A percentile compares a stretch with the other conserved stretches of the same genome.
These are phyloP conservation scores for Pythium oligandrum DNA, from an alignment of 352 stramenopile genomes.

Conservation along the genomic window DNA sequence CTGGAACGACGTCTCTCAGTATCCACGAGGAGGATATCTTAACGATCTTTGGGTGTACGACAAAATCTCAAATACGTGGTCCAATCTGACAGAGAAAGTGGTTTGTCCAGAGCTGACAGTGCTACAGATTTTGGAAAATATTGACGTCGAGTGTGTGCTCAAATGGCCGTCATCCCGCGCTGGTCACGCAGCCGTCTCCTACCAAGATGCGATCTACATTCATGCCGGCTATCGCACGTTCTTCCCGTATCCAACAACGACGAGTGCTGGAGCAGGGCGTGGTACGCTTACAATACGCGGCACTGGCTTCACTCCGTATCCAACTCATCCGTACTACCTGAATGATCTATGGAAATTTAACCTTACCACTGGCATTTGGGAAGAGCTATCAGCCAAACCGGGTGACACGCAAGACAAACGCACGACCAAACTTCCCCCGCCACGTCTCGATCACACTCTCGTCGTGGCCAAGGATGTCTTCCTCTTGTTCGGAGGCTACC, in stretches of 20 bases:
- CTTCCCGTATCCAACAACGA: conserved; percentile 92
- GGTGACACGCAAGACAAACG: conserved; percentile 9
- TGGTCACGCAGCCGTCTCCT: conserved; percentile 77
- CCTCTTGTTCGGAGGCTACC: conserved; percentile 92
- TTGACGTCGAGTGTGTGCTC: conserved; percentile 73
- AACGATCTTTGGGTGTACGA: conserved; percentile 93
- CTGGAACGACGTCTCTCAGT: conserved; percentile 70
- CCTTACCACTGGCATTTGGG: conserved; percentile 79
- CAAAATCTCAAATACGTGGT: conserved; percentile 58
- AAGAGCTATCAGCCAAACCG: conserved; percentile 32
- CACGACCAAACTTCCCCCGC: conserved; percentile 31
- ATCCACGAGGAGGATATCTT: conserved; percentile 91
- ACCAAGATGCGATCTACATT: conserved; percentile 77
- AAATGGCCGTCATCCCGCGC: conserved; percentile 86
- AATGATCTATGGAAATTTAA: conserved; percentile 95
- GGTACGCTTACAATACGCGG: conserved; percentile 45
- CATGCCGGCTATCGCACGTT: conserved; percentile 94
- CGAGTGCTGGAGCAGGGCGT: conserved; percentile 67
- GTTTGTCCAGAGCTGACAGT: conserved; percentile 52
- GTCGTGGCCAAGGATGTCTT: conserved; percentile 75
- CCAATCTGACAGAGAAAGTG: conserved; percentile 62
- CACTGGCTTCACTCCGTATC: conserved; percentile 83
- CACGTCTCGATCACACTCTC: conserved; percentile 82
- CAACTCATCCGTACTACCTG: conserved; percentile 91
- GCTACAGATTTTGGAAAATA: conserved; percentile 54